Conservation (phyloP, 768 basidiomycete genomes). For the Pisolithus sp. region DNA sequence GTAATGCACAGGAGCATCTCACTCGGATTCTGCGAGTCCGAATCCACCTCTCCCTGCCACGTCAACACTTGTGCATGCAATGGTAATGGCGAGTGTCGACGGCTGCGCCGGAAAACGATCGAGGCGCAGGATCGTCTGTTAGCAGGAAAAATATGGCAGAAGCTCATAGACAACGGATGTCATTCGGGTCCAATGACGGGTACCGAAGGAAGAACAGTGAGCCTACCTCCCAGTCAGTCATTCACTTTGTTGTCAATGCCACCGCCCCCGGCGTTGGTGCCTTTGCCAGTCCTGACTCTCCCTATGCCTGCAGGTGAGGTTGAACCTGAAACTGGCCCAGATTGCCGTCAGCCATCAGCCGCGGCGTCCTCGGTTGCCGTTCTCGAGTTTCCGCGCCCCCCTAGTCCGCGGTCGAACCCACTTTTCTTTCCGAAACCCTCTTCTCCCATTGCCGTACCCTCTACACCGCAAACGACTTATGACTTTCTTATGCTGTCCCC, state of each 20-base stretch:
- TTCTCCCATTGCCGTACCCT: conserved; percentile 1
- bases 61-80: not conserved
- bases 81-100: not conserved
- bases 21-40: conserved; percentile 10
- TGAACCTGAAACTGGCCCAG: not conserved
- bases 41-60: not conserved
- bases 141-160: conserved; percentile 27
- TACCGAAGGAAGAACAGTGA: conserved; percentile 11
- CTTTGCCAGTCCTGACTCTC: not conserved
- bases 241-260: conserved; percentile 13
- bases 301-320: not conserved
- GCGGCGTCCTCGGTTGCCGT: not conserved
- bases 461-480: not conserved
- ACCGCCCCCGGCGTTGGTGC: conserved; percentile 9
- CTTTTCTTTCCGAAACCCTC: conserved; percentile 1
- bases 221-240: conserved; percentile 11
- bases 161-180: conserved; percentile 28
- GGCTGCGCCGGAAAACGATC: conserved; percentile 5
- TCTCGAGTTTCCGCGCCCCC: not conserved
- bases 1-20: conserved; percentile 31
- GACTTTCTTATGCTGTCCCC: not conserved
- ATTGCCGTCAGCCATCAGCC: too few species aligned
- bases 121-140: conserved; percentile 29
- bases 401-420: not conserved
- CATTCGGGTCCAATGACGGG: not conserved